Evolutionary conservation across 139 green algal genomes (phyloP), one percentile per base, ranked within the genome.

Genomic region (Nannochloris sp.): DNA sequence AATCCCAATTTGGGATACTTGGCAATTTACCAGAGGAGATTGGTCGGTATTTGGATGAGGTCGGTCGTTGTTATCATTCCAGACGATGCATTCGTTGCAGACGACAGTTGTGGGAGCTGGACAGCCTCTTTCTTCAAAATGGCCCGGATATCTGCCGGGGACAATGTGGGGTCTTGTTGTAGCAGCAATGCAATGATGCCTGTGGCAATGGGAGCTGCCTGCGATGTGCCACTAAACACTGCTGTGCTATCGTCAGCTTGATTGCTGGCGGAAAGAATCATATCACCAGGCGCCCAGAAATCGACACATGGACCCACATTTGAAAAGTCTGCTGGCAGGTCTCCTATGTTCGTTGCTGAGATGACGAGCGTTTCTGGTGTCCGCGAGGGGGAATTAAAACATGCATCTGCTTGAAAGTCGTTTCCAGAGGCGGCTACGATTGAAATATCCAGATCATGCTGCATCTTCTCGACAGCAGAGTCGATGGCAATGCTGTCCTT

Each of bases 231-330:
- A 5, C 19, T 60, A 55, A 83, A 51, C 2, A 61, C 19, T 36
- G 40, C 18, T 5, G 19, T 19, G 8, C 31, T 31, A 1, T 34
- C n/a, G 23, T 70, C 54, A 18, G 1, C 19, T 16, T 7, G n/a
- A 48, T 10, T 68, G 9, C 54, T 46, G 4, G 61, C 69, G 7
- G 44, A 59, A 8, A 62, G 21, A 15, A 79, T 48, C 4, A 57
- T 24, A 3, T 58, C 57, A 3, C 84, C 84, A 2, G 83, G 84
- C 0, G 76, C 84, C 50, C 85, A 81, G 12, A 86, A 68, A 66
- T 76, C 76, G n/a, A 91, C 56, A 61, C 84, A 91, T 18, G 57
- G 44, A 21, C 84, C 84, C 18, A 85, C 54, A 64, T 90, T 88
- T 57, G 70, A 83, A 59, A 82, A 88, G 46, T 59, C 68, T 3